Evolutionary conservation across 257 asterid genomes (phyloP).

Genomic region (Anisodus tanguticus): DNA sequence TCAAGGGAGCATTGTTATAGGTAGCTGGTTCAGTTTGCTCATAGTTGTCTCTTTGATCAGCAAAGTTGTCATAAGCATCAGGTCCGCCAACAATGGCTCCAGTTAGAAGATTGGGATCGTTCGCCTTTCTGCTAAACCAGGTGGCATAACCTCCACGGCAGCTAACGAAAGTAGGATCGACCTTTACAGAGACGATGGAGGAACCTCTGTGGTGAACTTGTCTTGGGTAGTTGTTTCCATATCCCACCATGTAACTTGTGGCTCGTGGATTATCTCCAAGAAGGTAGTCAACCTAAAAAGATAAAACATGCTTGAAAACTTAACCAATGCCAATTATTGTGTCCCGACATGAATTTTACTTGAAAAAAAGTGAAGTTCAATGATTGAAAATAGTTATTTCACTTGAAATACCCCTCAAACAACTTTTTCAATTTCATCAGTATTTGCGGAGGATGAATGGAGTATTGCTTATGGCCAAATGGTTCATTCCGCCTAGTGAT

Average conservation of each 20-base stretch:
- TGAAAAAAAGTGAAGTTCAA: neutral
- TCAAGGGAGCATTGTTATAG: constrained; percentile 86
- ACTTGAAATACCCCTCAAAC: neutral
- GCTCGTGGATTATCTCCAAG: constrained; percentile 99
- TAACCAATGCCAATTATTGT: neutral
- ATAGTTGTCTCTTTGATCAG: constrained; percentile 89
- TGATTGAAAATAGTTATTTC: neutral
- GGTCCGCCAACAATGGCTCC: constrained; percentile 99
- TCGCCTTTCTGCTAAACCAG: constrained; percentile 79
- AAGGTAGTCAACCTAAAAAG: constrained; percentile 82
- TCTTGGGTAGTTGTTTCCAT: constrained; percentile 80
- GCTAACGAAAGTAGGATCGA: constrained; percentile 68
- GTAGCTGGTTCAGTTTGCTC: constrained; percentile 99
- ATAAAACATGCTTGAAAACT: neutral
- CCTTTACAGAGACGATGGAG: constrained; percentile 85
- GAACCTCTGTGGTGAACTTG: constrained; percentile 98
- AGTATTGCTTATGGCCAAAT: neutral
- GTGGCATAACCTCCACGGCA: constrained; percentile 98
- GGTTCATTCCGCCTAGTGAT: neutral
- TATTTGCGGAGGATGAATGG: neutral
- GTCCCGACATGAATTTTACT: neutral
- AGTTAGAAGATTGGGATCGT: constrained; percentile 82
- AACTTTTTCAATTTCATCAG: neutral
- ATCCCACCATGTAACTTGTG: constrained; percentile 98
- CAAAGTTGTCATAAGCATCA: constrained; percentile 94